A percentile compares a stretch with the other conserved stretches of the same genome.
These are phyloP conservation scores for Salvia sclarea DNA, from an alignment of 305 asterid species.

Conservation along the genomic window DNA sequence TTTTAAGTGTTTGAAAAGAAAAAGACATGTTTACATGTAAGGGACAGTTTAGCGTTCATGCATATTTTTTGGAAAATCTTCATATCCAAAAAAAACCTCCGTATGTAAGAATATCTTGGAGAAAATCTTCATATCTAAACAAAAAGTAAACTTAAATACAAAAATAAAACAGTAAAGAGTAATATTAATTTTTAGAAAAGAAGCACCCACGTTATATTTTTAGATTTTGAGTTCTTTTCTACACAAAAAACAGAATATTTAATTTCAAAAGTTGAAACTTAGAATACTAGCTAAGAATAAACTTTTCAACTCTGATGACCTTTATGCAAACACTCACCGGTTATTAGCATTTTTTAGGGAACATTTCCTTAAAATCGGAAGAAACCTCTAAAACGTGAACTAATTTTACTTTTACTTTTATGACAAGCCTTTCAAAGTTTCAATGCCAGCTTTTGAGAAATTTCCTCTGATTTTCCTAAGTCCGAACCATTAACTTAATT, in stretches of 20 bases:
- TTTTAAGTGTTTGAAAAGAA: too few relatives aligned
- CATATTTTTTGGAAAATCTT: not conserved
- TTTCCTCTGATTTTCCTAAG: not conserved
- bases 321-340: not conserved
- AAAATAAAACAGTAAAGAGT: too few relatives aligned
- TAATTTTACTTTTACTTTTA: not conserved
- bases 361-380: too few relatives aligned
- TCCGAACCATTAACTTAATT: not conserved
- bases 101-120: too few relatives aligned
- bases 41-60: too few relatives aligned
- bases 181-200: too few relatives aligned
- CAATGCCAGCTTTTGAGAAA: conserved; percentile 7
- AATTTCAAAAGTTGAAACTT: not conserved
- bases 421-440: not conserved
- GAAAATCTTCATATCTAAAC: not conserved
- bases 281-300: not conserved
- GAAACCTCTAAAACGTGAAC: too few relatives aligned
- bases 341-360: too few relatives aligned
- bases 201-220: not conserved
- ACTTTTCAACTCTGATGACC: not conserved
- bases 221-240: not conserved
- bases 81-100: not conserved
- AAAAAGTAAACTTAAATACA: not conserved
- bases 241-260: not conserved
- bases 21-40: too few relatives aligned